Conservation (phyloP, 2,329 filamentous ascomycete species). For the Hansfordia pulvinata region DNA sequence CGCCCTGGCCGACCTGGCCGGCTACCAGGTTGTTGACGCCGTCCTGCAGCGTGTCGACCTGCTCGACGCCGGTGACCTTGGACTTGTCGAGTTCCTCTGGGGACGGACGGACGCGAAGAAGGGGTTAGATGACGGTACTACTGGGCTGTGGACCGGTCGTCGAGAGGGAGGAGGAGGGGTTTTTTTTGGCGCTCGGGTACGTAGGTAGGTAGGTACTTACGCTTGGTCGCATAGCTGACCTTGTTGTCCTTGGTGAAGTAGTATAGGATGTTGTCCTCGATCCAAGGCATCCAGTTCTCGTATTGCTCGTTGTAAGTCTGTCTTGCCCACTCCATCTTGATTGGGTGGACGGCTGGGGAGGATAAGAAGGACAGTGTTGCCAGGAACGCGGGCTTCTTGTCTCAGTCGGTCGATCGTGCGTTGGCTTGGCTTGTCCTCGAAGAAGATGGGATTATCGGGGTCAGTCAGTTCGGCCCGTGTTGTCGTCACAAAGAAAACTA, state of each 20-base stretch:
- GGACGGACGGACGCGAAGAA: neutral
- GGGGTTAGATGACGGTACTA: slow-evolving; percentile 1
- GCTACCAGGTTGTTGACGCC: slow-evolving; percentile 47
- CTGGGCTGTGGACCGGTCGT: neutral
- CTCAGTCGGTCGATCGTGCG: too few relatives aligned
- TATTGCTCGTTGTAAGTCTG: slow-evolving; percentile 59
- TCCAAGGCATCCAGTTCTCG: slow-evolving; percentile 64
- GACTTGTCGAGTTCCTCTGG: slow-evolving; percentile 53
- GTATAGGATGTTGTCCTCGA: slow-evolving; percentile 58
- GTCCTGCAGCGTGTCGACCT: slow-evolving; percentile 57
- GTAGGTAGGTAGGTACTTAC: slow-evolving; percentile 23
- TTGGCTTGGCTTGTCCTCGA: too few relatives aligned
- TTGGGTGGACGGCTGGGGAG: too few relatives aligned
- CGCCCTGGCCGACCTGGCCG: slow-evolving; percentile 54
- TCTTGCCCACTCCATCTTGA: slow-evolving; percentile 43
- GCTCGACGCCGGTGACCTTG: slow-evolving; percentile 53
- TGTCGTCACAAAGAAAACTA: too few relatives aligned
- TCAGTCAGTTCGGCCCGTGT: too few relatives aligned
- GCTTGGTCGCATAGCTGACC: slow-evolving; percentile 55
- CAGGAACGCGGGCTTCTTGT: too few relatives aligned
- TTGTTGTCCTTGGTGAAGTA: slow-evolving; percentile 72
- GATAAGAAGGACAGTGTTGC: too few relatives aligned
- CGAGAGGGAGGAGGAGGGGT: neutral
- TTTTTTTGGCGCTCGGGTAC: neutral
- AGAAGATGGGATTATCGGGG: too few relatives aligned